These are phyloP conservation scores for Sordaria brevicollis DNA, from an alignment of 495 filamentous ascomycete genomes.

Conservation along the genomic window DNA sequence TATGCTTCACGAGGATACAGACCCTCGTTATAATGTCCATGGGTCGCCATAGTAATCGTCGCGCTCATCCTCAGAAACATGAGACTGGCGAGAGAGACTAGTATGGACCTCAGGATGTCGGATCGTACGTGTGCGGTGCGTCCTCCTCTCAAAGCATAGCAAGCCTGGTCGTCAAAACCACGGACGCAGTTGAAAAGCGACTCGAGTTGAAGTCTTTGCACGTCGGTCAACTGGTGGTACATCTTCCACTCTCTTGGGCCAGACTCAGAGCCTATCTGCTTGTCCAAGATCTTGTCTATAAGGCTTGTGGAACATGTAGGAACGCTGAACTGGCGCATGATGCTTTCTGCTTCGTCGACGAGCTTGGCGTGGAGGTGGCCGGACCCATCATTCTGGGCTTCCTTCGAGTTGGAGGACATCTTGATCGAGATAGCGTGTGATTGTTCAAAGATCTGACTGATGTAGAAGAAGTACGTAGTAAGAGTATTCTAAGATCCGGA, in stretches of 20 bases:
- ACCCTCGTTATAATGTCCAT: too few relatives aligned
- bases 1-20: too few relatives aligned
- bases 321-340: background rate
- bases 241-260: background rate
- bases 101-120: background rate
- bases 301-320: background rate
- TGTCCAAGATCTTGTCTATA: background rate
- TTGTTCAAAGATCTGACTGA: background rate
- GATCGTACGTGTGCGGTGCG: background rate
- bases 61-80: background rate
- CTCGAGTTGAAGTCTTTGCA: background rate
- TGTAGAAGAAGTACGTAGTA: too few relatives aligned
- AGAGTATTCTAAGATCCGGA: too few relatives aligned
- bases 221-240: background rate
- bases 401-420: background rate
- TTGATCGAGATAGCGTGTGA: background rate
- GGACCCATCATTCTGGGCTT: background rate
- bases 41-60: background rate
- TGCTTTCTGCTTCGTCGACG: background rate
- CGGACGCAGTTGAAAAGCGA: background rate
- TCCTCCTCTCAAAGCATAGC: background rate
- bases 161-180: background rate
- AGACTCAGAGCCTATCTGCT: background rate
- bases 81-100: background rate
- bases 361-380: background rate